Base-by-base conservation (phyloP, 1,284 basidiomycete species). In the Ustilago crameri region DNA sequence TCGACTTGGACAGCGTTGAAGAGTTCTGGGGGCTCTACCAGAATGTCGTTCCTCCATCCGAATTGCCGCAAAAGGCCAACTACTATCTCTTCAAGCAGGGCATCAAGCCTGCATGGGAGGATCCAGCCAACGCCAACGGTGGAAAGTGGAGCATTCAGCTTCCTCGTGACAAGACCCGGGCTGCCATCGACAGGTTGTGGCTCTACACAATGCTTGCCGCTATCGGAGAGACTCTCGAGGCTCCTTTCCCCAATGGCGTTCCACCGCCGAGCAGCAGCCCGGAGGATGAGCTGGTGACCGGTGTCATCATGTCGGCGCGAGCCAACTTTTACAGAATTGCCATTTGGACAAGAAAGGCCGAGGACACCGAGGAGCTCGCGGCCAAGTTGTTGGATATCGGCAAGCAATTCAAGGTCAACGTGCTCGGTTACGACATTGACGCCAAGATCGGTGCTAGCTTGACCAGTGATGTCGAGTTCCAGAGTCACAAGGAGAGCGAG, bases 91-190 rank as follows among this genome's bases (percentile, higher is more conserved):
- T 98, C 90, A 98, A 97, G 88, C 86, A 88, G 3, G 90, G 90
- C 46, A 86, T 94, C 52, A 87, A 92, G 57, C 92, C 93, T 1
- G 90, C 93, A 9, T 94, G 93, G 92, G 92, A 94, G 83, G 93
- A 93, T 83, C 91, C 91, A 2, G 92, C 93, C 41, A 98, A 98
- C 86, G 93, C 94, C 84, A 88, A 92, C 75, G 95, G 95, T 49
- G 95, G 95, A 63, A 98, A 98, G 86, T 99, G 95, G 95, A 92
- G 91, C 81, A 93, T 98, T 72, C 96, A 99, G 85, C 86, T 99
- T 30, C 95, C 96, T 26, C 91, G 92, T 82, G 95, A 98, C 77
- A 98, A 97, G 87, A 93, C 91, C 82, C 88, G 91, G 56, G 83
- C 76, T 32, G 86, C 89, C 46, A 91, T 99, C 54, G 95, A 99